Evolutionary conservation across 2,329 filamentous ascomycete species (phyloP).

Genomic region (Emericellopsis cladophorae): DNA sequence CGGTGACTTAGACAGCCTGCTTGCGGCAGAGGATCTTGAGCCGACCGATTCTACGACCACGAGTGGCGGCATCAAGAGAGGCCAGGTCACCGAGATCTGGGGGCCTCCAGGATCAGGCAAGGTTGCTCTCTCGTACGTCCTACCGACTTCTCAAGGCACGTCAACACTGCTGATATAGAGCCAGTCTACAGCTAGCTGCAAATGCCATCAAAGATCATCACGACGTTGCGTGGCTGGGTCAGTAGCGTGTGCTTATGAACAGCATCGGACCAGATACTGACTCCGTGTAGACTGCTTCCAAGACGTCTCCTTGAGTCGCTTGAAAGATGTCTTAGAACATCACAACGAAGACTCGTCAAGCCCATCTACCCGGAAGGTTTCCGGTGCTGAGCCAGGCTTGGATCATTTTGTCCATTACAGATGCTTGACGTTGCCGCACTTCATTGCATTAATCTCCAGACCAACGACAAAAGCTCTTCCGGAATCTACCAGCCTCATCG

Average conservation of each 20-base stretch:
- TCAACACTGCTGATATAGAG: neutral
- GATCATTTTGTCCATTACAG: conserved; percentile 31
- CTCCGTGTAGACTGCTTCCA: conserved; percentile 32
- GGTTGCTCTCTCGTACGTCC: conserved; percentile 63
- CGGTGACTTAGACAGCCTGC: conserved; percentile 32
- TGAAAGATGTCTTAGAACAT: conserved; percentile 12
- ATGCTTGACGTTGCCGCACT: conserved; percentile 52
- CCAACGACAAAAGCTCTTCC: conserved; percentile 54
- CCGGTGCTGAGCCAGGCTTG: neutral
- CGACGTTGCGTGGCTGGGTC: conserved; percentile 74
- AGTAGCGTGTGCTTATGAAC: conserved; percentile 16
- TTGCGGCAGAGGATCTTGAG: conserved; percentile 14
- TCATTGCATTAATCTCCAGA: conserved; percentile 61
- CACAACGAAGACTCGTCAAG: neutral
- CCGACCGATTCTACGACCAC: conserved; percentile 6
- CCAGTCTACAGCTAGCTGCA: conserved; percentile 57
- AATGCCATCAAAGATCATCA: conserved; percentile 48
- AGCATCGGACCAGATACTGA: neutral
- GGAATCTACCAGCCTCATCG: conserved; percentile 48
- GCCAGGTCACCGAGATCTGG: conserved; percentile 77
- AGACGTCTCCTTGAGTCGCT: conserved; percentile 15
- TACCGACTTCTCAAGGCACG: conserved; percentile 3
- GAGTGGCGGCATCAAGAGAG: conserved; percentile 52
- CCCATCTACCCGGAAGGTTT: neutral
- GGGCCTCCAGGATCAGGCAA: conserved; percentile 80